Evolutionary conservation across 2,329 filamentous ascomycete species (phyloP).

Genomic region (Diaporthe vexans): DNA sequence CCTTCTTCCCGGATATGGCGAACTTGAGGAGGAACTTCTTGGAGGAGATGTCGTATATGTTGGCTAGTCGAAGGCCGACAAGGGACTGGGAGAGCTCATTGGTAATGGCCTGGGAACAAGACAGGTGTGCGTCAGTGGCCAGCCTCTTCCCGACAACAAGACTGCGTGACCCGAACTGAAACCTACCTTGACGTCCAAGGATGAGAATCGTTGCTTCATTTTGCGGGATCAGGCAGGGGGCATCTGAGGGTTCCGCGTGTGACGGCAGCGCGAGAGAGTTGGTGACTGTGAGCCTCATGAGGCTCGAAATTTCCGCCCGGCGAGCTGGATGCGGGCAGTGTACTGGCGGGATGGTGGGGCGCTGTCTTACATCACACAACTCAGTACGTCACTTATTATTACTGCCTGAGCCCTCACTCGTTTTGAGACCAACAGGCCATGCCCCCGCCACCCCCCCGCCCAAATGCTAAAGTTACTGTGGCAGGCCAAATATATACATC

Average conservation of each 20-base stretch:
- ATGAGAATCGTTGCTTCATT: slow-evolving; percentile 87
- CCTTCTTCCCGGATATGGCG: slow-evolving; percentile 87
- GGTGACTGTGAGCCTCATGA: not conserved
- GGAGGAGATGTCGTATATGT: slow-evolving; percentile 96
- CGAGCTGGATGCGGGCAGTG: slow-evolving; percentile 30
- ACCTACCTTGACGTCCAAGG: slow-evolving; percentile 79
- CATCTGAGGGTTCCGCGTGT: not conserved
- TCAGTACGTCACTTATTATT: slow-evolving; percentile 18
- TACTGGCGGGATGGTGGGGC: slow-evolving; percentile 27
- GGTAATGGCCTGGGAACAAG: slow-evolving; percentile 80
- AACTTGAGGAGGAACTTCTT: slow-evolving; percentile 98
- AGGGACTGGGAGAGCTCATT: slow-evolving; percentile 89
- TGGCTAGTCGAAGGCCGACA: slow-evolving; percentile 84
- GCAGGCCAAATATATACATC: too few relatives aligned
- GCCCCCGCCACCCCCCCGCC: too few relatives aligned
- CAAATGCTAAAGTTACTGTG: too few relatives aligned
- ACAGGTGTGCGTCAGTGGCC: not conserved
- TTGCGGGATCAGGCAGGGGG: slow-evolving; percentile 44
- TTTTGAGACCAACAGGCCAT: not conserved
- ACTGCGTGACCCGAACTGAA: not conserved
- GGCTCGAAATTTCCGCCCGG: slow-evolving; percentile 33
- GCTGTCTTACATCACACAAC: slow-evolving; percentile 15
- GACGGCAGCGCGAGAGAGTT: not conserved
- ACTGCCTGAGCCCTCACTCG: slow-evolving; percentile 2
- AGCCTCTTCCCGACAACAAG: not conserved